Evolutionary conservation across 768 basidiomycete genomes (phyloP).

Genomic region (Polyporus arcularius): DNA sequence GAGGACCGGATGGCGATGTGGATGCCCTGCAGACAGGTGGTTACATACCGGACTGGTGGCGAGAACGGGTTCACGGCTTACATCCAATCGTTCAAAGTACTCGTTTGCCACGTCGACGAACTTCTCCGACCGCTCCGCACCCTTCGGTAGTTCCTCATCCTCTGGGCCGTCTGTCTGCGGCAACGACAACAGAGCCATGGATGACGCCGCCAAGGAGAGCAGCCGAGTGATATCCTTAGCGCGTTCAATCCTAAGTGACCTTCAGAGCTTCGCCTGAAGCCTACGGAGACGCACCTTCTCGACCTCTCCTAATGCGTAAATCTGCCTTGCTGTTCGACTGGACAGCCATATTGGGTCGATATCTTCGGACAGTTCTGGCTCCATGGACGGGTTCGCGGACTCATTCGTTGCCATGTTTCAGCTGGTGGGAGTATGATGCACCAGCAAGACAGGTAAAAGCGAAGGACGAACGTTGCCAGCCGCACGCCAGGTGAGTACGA

Average conservation of each 20-base stretch:
- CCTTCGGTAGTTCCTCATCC: conserved; percentile 65
- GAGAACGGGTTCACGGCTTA: conserved; percentile 33
- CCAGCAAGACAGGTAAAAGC: too few species aligned
- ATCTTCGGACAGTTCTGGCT: conserved; percentile 30
- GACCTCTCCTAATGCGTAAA: conserved; percentile 76
- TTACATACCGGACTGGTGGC: neutral
- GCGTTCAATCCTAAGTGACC: neutral
- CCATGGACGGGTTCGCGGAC: neutral
- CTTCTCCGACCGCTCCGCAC: conserved; percentile 82
- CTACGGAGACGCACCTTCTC: conserved; percentile 58
- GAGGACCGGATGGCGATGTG: conserved; percentile 77
- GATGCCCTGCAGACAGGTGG: conserved; percentile 53
- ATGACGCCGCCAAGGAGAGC: conserved; percentile 73
- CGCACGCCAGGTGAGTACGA: too few species aligned
- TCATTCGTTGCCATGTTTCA: neutral
- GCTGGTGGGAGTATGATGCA: neutral
- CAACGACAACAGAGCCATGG: conserved; percentile 76
- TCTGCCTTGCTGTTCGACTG: conserved; percentile 79
- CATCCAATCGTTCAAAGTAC: conserved; percentile 82
- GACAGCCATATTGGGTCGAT: conserved; percentile 82
- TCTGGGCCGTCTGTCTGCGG: conserved; percentile 77
- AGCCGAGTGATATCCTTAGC: conserved; percentile 75
- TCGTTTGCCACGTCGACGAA: conserved; percentile 85
- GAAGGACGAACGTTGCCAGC: too few species aligned
- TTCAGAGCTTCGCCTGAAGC: neutral